These are phyloP conservation scores for Eremochloa ophiuroides DNA, from an alignment of 176 grass and related monocot species.

Conservation along the genomic window DNA sequence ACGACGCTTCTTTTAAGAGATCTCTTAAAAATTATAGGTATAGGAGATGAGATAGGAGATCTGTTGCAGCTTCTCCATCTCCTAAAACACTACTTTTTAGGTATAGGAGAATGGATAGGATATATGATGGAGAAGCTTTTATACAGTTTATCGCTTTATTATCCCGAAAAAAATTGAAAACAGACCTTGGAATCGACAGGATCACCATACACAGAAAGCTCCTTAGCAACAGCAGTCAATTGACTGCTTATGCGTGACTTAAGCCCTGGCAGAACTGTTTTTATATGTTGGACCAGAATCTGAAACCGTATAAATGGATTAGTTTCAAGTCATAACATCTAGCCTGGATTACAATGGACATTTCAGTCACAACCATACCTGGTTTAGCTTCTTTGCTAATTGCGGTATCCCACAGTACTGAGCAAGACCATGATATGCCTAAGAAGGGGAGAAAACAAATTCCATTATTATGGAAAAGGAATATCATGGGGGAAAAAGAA, in stretches of 20 bases:
- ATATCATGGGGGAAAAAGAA: conserved; percentile 10
- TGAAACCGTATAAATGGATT: conserved; percentile 40
- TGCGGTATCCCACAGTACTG: conserved; percentile 89
- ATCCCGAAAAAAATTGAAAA: conserved; percentile 18
- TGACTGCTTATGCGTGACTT: conserved; percentile 91
- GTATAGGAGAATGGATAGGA: no score
- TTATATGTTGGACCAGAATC: conserved; percentile 99
- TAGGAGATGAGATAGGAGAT: no score
- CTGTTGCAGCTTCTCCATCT: no score
- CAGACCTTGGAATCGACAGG: conserved; percentile 86
- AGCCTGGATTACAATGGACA: not conserved
- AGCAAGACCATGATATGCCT: conserved; percentile 94
- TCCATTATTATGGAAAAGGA: conserved; percentile 14
- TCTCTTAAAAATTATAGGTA: no score
- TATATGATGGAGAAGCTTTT: no score
- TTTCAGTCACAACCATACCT: conserved; percentile 38
- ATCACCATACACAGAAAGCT: conserved; percentile 90
- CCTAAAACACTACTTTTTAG: no score
- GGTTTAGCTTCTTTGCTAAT: conserved; percentile 96
- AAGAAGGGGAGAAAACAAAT: conserved; percentile 17
- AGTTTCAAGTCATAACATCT: not conserved
- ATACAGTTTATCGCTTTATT: not conserved
- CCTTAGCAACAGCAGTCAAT: conserved; percentile 79
- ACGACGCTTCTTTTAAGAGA: no score
- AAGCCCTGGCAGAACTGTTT: conserved; percentile 73